Base-by-base conservation (phyloP, 2,329 filamentous ascomycete genomes). In the Myriosclerotinia scirpicola region DNA sequence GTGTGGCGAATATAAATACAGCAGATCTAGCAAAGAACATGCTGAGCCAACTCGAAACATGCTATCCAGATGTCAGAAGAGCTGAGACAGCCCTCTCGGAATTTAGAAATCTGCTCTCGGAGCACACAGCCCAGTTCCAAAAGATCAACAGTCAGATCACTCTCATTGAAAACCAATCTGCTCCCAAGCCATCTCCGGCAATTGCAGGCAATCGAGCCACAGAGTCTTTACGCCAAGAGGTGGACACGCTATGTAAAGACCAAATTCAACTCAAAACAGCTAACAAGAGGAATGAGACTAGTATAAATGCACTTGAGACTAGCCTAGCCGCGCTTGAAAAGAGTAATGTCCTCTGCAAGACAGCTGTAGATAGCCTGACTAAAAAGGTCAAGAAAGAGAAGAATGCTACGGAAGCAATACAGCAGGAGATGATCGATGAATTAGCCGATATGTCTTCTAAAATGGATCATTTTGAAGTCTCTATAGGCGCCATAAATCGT, bases 1-100 rank as follows among this genome's bases (percentile, higher is more conserved):
- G 65, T 46, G 17, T 67, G 22, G 38, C 22, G 2, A 64, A 64
- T 14, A 44, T 67, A 34, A 56, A 42, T 0, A 56, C 60, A 36
- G 15, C n/a, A 5, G 65, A 67, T 36, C 40, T 67, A 52, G 60
- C 60, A 11, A 40, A 52, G 26, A 53, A 64, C 15, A 67, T 67
- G 53, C 9, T 67, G 20, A 22, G 46, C 3, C 65, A 67, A 17
- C 36, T 64, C 12, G 65, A 67, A 53, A 42, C 44, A 11, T 22
- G 53, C 9, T 67, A 64, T 46, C 65, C 65, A 6, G 42, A 58
- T 56, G 15, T 67, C 7, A 50, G 54, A 46, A 64, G 46, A 17
- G 26, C 34, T 4, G 60, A 64, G 44, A 40, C 6, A 7, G 26
- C 26, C 3, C 20, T 65, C 30, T 26, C 11, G 1, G 52, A 67